Base-by-base conservation (phyloP, 345 rosid genomes). In the Bruguiera parviflora region DNA sequence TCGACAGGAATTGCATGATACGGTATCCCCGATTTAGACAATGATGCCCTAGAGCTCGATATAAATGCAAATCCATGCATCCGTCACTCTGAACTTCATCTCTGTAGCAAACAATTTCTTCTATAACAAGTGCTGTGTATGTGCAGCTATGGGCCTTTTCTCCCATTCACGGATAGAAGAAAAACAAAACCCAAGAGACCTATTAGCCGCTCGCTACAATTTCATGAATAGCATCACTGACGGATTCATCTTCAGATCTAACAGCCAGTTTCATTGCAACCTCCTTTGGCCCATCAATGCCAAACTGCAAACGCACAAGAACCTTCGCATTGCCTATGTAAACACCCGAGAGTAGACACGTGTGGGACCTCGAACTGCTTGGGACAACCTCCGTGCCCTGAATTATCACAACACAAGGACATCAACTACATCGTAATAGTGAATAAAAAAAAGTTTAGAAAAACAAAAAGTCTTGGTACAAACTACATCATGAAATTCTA, bases 351-450 rank as follows among this genome's bases (percentile, higher is more conserved):
- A 92, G 75, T 61, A 95, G 72, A 65, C 99, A 92, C 0, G 96
- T 78, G 79, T 95, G 99, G 58, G 99, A 95, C 86, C 97, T 90
- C 68, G 99, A 89, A 77, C 90, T 95, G 88, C 67, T 79, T 6
- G 94, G 84, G 58, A 95, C 85, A 47, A 81, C 85, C 75, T 89
- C 99, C 5, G 99, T 88, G 33, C 99, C 96, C 98, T 93, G 78
- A 52, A 68, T 19, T 56, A 47, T 43, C 58, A 21, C 11, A 22
- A 56, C 59, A 22, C 4, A 15, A 0, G 18, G 18, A 43, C 18
- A 13, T 13, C 49, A 43, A 13, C 49, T 15, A 43, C 18, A 43
- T 43, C 18, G 13, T 11, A 3, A 43, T 43, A 24, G 25, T 56
- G 5, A 56, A 21, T 24, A 56, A 55, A 1, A 8, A 53, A 53